A percentile compares a stretch with the other conserved stretches of the same genome.
Conservation (phyloP, 345 rosid genomes). For the Fremontodendron californicum region DNA sequence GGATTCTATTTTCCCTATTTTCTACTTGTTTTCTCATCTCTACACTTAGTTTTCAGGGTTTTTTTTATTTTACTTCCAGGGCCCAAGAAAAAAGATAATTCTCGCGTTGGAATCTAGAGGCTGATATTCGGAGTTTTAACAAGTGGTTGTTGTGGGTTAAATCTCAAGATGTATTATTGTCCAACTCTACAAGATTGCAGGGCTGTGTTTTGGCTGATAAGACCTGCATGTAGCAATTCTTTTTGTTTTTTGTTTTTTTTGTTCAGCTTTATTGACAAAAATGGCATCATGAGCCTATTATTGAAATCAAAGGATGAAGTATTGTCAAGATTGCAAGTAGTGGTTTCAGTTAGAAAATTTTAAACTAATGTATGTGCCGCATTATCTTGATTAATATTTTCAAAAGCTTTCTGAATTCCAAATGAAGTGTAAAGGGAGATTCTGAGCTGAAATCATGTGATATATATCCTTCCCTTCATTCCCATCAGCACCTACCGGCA, state of each 20-base stretch:
- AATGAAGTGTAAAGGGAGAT: neutral
- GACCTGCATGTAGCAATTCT: slow-evolving; percentile 22
- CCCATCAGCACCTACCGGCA: slow-evolving; percentile 98
- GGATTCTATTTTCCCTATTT: neutral
- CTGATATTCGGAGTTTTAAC: slow-evolving; percentile 25
- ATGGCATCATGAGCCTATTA: neutral
- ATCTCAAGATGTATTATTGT: slow-evolving; percentile 18
- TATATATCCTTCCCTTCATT: slow-evolving; percentile 78
- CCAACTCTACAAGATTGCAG: slow-evolving; percentile 11
- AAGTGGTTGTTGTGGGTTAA: slow-evolving; percentile 3
- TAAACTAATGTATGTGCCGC: neutral
- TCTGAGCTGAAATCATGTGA: neutral
- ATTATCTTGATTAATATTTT: neutral
- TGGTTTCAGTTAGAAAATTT: neutral
- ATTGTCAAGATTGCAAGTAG: neutral
- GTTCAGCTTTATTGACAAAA: neutral
- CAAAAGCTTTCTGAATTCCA: neutral
- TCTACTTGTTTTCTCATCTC: neutral
- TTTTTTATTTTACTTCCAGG: slow-evolving; percentile 45
- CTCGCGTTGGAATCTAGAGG: slow-evolving; percentile 73
- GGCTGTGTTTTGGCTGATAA: slow-evolving; percentile 19
- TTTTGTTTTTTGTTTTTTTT: neutral
- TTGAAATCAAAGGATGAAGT: neutral
- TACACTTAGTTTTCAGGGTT: neutral
- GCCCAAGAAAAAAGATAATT: slow-evolving; percentile 95